These are phyloP conservation scores for Dendrobium catenatum DNA, from an alignment of 106 monocot genomes.

Conservation along the genomic window DNA sequence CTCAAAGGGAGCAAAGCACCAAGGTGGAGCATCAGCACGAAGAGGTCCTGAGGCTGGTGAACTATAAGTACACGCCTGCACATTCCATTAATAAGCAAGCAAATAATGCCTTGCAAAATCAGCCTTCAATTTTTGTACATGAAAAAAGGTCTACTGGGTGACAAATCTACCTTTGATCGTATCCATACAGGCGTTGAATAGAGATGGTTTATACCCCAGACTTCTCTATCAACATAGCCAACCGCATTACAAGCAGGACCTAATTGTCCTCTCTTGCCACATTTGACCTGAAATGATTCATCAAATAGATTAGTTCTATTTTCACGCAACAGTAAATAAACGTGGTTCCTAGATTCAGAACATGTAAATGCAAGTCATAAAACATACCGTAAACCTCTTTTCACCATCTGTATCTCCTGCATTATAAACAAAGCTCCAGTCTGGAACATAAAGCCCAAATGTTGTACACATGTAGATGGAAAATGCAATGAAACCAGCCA, in stretches of 20 bases:
- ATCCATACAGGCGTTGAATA: constrained; percentile 31
- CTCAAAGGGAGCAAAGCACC: constrained; percentile 84
- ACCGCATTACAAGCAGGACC: constrained; percentile 41
- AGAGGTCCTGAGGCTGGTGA: constrained; percentile 52
- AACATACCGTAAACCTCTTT: constrained; percentile 37
- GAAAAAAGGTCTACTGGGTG: neutral
- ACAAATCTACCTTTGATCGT: constrained; percentile 18
- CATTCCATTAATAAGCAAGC: neutral
- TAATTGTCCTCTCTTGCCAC: constrained; percentile 35
- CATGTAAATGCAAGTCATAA: neutral
- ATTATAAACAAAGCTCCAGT: constrained; percentile 37
- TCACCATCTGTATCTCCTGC: constrained; percentile 32
- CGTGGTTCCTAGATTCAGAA: neutral
- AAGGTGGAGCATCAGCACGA: constrained; percentile 40
- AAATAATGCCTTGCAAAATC: neutral
- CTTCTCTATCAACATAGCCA: constrained; percentile 30
- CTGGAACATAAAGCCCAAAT: constrained; percentile 32
- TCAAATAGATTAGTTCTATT: too few species aligned
- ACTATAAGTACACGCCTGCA: constrained; percentile 43
- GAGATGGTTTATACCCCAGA: constrained; percentile 38
- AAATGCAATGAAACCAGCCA: constrained; percentile 28
- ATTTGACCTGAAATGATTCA: constrained; percentile 29
- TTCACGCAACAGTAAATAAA: neutral
- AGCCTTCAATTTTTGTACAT: neutral
- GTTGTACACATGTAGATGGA: constrained; percentile 37